Conservation (phyloP, 805 yeast species). For the Lachancea quebecensis region DNA sequence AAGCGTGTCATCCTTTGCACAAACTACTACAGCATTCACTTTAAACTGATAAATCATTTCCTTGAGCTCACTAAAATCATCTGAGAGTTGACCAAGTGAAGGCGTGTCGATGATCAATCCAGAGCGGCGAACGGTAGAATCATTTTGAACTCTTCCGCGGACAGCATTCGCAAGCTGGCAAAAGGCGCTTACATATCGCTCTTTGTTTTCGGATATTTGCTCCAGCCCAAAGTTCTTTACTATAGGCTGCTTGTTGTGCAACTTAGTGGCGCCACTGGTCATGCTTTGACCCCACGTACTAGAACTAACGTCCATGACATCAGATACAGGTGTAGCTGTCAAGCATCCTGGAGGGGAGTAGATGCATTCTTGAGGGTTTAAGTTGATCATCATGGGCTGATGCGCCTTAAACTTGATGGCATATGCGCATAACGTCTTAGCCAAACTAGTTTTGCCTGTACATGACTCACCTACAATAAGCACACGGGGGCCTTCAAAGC, state of each 20-base stretch:
- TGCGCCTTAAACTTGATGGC: slow-evolving; percentile 60
- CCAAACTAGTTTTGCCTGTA: slow-evolving; percentile 73
- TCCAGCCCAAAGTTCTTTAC: slow-evolving; percentile 76
- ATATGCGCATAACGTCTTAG: slow-evolving; percentile 65
- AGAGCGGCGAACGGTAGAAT: slow-evolving; percentile 27
- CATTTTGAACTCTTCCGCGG: slow-evolving; percentile 22
- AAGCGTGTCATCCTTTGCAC: slow-evolving; percentile 13
- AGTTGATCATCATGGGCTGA: slow-evolving; percentile 67
- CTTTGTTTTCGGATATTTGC: slow-evolving; percentile 44
- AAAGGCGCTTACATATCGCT: slow-evolving; percentile 42
- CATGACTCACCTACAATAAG: slow-evolving; percentile 65
- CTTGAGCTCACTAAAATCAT: slow-evolving; percentile 15
- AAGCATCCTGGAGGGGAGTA: slow-evolving; percentile 77
- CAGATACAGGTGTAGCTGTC: slow-evolving; percentile 78
- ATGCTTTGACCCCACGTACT: slow-evolving; percentile 71
- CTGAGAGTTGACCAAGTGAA: slow-evolving; percentile 15
- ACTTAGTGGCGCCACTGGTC: slow-evolving; percentile 66
- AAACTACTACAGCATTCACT: slow-evolving; percentile 18
- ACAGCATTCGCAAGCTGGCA: slow-evolving; percentile 46
- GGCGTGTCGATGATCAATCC: slow-evolving; percentile 31
- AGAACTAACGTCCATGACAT: slow-evolving; percentile 64
- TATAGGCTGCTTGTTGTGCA: slow-evolving; percentile 86
- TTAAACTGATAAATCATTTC: slow-evolving; percentile 16
- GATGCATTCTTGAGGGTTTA: slow-evolving; percentile 69
- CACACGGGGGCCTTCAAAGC: slow-evolving; percentile 38